Conservation (phyloP, 2,329 filamentous ascomycete genomes). For the Emergomyces pasteurianus region DNA sequence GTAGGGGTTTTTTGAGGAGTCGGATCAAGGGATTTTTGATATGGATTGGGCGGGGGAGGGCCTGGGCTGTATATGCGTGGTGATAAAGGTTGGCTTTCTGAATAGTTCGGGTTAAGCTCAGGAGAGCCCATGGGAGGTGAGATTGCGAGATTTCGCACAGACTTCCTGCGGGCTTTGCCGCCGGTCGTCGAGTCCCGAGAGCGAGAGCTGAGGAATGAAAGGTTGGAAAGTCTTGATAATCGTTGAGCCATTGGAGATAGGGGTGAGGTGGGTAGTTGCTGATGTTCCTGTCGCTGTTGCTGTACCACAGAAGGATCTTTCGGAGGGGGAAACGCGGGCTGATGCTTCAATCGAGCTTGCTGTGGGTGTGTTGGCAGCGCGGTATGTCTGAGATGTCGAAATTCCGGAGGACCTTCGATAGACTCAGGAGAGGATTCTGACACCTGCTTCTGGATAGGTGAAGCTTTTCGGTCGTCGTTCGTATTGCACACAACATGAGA, state of each 20-base stretch:
- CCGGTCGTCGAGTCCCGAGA: constrained; percentile 26
- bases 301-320: constrained; percentile 5
- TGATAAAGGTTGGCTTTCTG: constrained; percentile 43
- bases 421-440: constrained; percentile 21
- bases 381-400: constrained; percentile 17
- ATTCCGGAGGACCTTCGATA: constrained; percentile 19
- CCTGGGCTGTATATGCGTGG: constrained; percentile 45
- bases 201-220: constrained; percentile 32
- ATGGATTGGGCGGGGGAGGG: constrained; percentile 42
- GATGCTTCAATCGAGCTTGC: constrained; percentile 5
- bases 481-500: constrained; percentile 15
- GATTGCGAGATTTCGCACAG: constrained; percentile 45
- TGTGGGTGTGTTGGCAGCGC: constrained; percentile 6
- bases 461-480: constrained; percentile 7
- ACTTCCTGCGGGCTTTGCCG: constrained; percentile 34
- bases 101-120: constrained; percentile 33
- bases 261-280: constrained; percentile 20
- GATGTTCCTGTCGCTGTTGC: constrained; percentile 4
- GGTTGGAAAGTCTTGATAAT: constrained; percentile 27
- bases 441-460: constrained; percentile 15
- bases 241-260: constrained; percentile 24
- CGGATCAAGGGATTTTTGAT: constrained; percentile 17
- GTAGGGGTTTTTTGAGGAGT: constrained; percentile 19
- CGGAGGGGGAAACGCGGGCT: constrained; percentile 7
- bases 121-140: constrained; percentile 42